phyloP scores from a whole-genome alignment of 2,329 filamentous ascomycete genomes.

The Penicillium nordicum region DNA sequence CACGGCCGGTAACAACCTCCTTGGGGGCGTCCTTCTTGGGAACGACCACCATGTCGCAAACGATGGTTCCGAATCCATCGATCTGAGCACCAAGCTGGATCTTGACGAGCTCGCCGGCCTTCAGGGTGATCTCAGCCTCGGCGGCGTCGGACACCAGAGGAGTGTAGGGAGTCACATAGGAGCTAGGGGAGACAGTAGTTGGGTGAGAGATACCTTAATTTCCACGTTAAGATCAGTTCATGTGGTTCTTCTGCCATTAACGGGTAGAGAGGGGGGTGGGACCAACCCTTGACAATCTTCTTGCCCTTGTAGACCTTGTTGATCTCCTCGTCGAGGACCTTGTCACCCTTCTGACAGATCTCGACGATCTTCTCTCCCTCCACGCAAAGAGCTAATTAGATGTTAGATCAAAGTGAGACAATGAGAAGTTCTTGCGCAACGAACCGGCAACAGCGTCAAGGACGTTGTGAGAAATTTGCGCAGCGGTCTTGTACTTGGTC shows the following conservation, averaged over 20 bases:
- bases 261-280: background rate
- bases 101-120: slow-evolving; percentile 86
- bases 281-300: slow-evolving; percentile 85
- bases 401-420: slow-evolving; percentile 21
- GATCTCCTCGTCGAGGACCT: slow-evolving; percentile 89
- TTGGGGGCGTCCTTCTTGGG: slow-evolving; percentile 58
- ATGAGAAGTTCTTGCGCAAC: slow-evolving; percentile 16
- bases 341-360: slow-evolving; percentile 93
- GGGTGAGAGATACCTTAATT: slow-evolving; percentile 79
- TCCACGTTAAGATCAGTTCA: slow-evolving; percentile 12
- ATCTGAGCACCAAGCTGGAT: slow-evolving; percentile 99
- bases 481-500: slow-evolving; percentile 98
- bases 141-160: slow-evolving; percentile 80
- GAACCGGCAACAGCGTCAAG: slow-evolving; percentile 73
- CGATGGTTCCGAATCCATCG: slow-evolving; percentile 92
- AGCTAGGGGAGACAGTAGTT: slow-evolving; percentile 88
- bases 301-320: slow-evolving; percentile 97
- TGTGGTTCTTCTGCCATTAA: background rate
- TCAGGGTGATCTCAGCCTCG: slow-evolving; percentile 75
- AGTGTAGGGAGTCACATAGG: slow-evolving; percentile 95
- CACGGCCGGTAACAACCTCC: slow-evolving; percentile 67
- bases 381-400: slow-evolving; percentile 59
- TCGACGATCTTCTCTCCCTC: slow-evolving; percentile 90
- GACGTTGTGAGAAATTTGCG: slow-evolving; percentile 91
- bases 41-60: slow-evolving; percentile 87